Evolutionary conservation across 2,329 filamentous ascomycete species (phyloP).

Genomic region (Monilinia vaccinii-corymbosi): DNA sequence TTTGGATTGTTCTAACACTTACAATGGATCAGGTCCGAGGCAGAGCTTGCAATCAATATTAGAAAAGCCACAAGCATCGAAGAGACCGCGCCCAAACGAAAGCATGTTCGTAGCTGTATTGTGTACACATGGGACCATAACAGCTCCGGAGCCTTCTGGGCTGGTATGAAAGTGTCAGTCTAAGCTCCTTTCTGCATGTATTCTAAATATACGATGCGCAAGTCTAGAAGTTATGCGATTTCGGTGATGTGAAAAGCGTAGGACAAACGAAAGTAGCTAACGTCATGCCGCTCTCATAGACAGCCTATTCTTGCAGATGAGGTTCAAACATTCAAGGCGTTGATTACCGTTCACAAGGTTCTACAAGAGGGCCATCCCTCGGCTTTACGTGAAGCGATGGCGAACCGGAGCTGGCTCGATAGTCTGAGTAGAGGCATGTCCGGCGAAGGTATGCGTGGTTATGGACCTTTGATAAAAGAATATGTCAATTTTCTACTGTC

Average conservation of each 20-base stretch:
- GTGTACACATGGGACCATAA: slow-evolving; percentile 99
- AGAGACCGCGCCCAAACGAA: slow-evolving; percentile 62
- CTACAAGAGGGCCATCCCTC: slow-evolving; percentile 92
- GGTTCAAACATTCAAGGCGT: slow-evolving; percentile 96
- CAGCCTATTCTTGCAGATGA: slow-evolving; percentile 98
- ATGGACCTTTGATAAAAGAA: slow-evolving; percentile 87
- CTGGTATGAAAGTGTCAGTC: slow-evolving; percentile 92
- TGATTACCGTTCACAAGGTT: slow-evolving; percentile 96
- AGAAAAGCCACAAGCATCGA: slow-evolving; percentile 61
- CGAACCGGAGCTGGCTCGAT: slow-evolving; percentile 84
- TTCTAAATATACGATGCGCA: background rate
- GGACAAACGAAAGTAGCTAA: slow-evolving; percentile 5
- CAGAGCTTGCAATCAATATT: slow-evolving; percentile 61
- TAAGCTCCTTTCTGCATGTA: background rate
- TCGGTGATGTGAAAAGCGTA: slow-evolving; percentile 5
- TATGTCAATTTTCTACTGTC: slow-evolving; percentile 93
- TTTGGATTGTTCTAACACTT: slow-evolving; percentile 12
- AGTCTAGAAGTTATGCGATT: background rate
- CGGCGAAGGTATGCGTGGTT: slow-evolving; percentile 81
- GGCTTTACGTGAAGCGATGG: slow-evolving; percentile 79
- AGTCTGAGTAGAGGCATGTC: slow-evolving; percentile 75
- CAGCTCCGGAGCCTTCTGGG: slow-evolving; percentile 90
- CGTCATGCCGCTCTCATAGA: slow-evolving; percentile 37
- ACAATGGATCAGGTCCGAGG: slow-evolving; percentile 46
- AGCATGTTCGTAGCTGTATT: slow-evolving; percentile 96